Evolutionary conservation across 805 yeast genomes (phyloP).

Genomic region (Candida sanyiensis): DNA sequence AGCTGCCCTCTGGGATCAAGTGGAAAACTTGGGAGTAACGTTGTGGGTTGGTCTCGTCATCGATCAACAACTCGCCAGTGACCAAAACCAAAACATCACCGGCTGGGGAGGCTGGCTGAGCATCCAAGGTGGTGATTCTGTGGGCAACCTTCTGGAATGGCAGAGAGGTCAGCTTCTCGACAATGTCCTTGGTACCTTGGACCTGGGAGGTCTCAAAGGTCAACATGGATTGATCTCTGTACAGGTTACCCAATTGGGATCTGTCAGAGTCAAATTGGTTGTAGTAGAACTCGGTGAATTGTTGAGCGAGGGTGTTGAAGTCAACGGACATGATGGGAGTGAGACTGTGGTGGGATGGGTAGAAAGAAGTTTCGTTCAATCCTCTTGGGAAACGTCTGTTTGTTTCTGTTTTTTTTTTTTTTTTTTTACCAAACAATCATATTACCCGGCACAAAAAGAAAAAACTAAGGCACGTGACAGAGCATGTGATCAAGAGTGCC

Average conservation of each 20-base stretch:
- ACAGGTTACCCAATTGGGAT: conserved; percentile 83
- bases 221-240: conserved; percentile 96
- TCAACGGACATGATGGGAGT: conserved; percentile 27
- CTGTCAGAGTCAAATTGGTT: conserved; percentile 92
- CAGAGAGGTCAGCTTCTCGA: conserved; percentile 82
- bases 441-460: no score
- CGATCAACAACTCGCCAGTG: conserved; percentile 87
- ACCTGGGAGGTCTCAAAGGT: conserved; percentile 92
- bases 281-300: conserved; percentile 92
- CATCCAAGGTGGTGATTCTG: conserved; percentile 91
- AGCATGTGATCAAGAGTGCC: neutral
- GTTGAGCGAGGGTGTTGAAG: conserved; percentile 51
- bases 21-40: conserved; percentile 98
- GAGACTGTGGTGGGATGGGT: neutral
- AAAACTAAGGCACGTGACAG: neutral
- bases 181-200: conserved; percentile 90
- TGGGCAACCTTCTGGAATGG: conserved; percentile 93
- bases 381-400: neutral
- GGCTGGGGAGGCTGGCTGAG: conserved; percentile 92
- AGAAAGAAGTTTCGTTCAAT: no score
- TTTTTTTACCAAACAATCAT: neutral
- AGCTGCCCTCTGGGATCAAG: conserved; percentile 84
- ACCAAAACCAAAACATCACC: conserved; percentile 96
- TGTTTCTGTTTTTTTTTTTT: neutral
- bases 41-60: conserved; percentile 93